These are phyloP conservation scores for Ceratobasidium sp. DNA, from an alignment of 1,284 basidiomycete species.

Conservation along the genomic window DNA sequence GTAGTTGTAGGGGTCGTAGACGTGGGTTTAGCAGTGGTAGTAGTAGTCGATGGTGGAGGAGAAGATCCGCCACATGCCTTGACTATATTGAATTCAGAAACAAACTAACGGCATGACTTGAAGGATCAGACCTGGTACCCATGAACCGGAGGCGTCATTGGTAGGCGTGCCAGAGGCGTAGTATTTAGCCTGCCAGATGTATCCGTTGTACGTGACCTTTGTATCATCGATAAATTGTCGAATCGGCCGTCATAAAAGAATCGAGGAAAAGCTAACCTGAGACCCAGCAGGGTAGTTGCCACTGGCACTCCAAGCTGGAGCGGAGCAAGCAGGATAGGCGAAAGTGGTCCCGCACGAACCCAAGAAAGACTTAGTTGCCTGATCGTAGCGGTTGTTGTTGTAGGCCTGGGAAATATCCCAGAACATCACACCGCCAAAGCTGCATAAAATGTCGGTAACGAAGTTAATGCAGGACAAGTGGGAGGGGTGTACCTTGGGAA, in stretches of 20 bases:
- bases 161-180: conserved; percentile 58
- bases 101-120: not conserved
- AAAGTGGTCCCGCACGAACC: conserved; percentile 62
- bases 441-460: not conserved
- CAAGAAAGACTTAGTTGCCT: conserved; percentile 65
- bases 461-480: not conserved
- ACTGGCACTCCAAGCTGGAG: conserved; percentile 60
- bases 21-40: conserved; percentile 32
- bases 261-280: conserved; percentile 43
- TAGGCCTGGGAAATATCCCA: conserved; percentile 77
- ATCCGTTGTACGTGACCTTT: conserved; percentile 51
- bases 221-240: not conserved
- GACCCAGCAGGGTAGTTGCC: conserved; percentile 61
- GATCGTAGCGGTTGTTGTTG: conserved; percentile 59
- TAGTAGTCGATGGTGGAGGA: conserved; percentile 37
- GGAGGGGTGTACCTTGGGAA: conserved; percentile 54
- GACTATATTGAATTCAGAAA: conserved; percentile 52
- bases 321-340: conserved; percentile 65
- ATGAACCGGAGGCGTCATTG: conserved; percentile 61
- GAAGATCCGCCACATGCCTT: conserved; percentile 60
- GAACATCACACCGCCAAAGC: conserved; percentile 73
- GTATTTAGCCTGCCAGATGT: conserved; percentile 66
- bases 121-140: conserved; percentile 63
- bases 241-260: not conserved
- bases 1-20: conserved; percentile 20